phyloP scores from a whole-genome alignment of 2,329 filamentous ascomycete species.

The Calonectria multiphialidica region DNA sequence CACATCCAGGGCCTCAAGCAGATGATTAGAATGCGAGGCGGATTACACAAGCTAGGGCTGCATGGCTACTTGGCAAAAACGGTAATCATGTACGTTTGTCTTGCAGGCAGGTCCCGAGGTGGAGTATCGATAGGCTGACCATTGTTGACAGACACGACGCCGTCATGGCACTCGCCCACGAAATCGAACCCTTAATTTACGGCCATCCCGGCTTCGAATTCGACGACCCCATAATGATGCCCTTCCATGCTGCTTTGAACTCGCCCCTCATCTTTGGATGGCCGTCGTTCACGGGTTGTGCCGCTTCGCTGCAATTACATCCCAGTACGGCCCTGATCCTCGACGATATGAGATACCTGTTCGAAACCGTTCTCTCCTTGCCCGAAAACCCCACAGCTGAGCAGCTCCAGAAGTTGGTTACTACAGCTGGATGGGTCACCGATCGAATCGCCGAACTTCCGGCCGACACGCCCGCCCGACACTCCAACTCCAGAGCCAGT shows the following conservation, averaged over 20 bases:
- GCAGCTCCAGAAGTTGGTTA: constrained; percentile 54
- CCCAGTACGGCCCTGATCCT: constrained; percentile 61
- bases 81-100: constrained; percentile 57
- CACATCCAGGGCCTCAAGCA: constrained; percentile 61
- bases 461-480: constrained; percentile 37
- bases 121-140: constrained; percentile 29
- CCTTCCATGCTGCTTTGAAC: constrained; percentile 59
- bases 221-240: constrained; percentile 50
- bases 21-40: constrained; percentile 62
- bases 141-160: constrained; percentile 56
- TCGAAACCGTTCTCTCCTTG: constrained; percentile 57
- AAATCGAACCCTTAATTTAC: constrained; percentile 57
- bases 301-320: constrained; percentile 58
- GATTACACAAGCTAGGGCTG: constrained; percentile 59
- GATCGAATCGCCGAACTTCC: constrained; percentile 52
- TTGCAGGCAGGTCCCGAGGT: not conserved
- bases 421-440: constrained; percentile 55
- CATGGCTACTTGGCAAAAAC: constrained; percentile 62
- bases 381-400: constrained; percentile 48
- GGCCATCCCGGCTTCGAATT: constrained; percentile 57
- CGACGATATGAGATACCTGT: constrained; percentile 63
- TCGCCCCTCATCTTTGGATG: constrained; percentile 60
- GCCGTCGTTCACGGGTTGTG: constrained; percentile 56
- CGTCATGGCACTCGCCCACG: constrained; percentile 61
- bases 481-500: constrained; percentile 27